Evolutionary conservation across 202 grass and related monocot species (phyloP), one percentile per base, ranked within the genome.

Genomic region (Setaria italica): DNA sequence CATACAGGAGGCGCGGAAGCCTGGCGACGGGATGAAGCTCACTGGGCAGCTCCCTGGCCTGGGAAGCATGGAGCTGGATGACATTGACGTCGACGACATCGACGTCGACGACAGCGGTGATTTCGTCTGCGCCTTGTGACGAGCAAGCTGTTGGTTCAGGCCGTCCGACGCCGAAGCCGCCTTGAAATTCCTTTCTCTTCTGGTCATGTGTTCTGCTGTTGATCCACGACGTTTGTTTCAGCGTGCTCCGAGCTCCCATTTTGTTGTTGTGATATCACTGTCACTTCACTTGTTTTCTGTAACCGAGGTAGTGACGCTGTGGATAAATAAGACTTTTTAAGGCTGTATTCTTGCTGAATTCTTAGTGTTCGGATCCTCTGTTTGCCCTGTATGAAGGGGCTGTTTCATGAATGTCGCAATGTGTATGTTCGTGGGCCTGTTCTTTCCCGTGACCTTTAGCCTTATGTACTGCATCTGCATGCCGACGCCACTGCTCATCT

Each of bases 31-130:
- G 6, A 65, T 82, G 57, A 98, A 87, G 72, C 17, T 82, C n/a
- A 5, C 86, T 0, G 94, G 87, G 33, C 82, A 92, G 76, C 16
- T 92, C 32, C 88, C 91, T 0, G 94, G 90, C 16, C 88, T 95
- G 1, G 93, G 97, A 59, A 99, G 97, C 85, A 85, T 97, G 92
- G 97, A 99, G 45, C 87, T 99, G 4, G 97, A 99, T 1, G 97
- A 99, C 70, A 63, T 99, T 0, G 97, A 99, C 4, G 85, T 79
- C 0, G 90, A 89, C 13, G 97, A 99, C 41, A 77, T 91, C 2
- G 97, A 99, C 62, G 20, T 94, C 5, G 97, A 96, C 42, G 93
- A 93, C 34, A 99, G 97, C 17, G 94, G 94, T 0, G 97, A 99
- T 57, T 99, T 87, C 19, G 97, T 94, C 13, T 90, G 97, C 32